Percentiles rank a stretch among this genome's conserved stretches.
Conservation (phyloP, 2,329 filamentous ascomycete species). For the Trichoderma koningii region DNA sequence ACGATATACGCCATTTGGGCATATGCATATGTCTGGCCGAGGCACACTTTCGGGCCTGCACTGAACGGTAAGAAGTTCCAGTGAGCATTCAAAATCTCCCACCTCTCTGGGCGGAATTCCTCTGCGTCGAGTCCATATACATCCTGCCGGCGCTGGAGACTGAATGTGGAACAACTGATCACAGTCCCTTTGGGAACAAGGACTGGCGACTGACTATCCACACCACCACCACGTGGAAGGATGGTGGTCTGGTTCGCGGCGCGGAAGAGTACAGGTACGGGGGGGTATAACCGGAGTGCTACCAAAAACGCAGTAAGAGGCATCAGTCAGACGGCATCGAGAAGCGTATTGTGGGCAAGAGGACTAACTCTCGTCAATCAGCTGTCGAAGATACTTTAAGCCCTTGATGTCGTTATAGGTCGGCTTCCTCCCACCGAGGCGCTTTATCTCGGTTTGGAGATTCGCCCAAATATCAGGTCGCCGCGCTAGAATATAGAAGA, state of each 20-base stretch:
- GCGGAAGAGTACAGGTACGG: background rate
- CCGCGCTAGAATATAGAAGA: background rate
- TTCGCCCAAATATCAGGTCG: slow-evolving; percentile 9
- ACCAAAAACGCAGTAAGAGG: no score
- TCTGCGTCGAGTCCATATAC: background rate
- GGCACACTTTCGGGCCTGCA: background rate
- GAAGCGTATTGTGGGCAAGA: background rate
- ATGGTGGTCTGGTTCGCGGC: background rate
- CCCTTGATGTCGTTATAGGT: background rate
- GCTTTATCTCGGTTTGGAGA: background rate
- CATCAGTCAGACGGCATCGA: background rate
- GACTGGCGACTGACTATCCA: background rate
- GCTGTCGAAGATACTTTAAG: slow-evolving; percentile 1
- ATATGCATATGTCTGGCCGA: slow-evolving; percentile 5
- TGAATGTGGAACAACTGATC: slow-evolving; percentile 2
- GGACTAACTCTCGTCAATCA: slow-evolving; percentile 11
- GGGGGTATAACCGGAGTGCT: background rate
- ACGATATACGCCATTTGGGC: background rate
- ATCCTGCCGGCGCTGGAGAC: background rate
- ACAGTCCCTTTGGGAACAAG: slow-evolving; percentile 4
- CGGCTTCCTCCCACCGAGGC: background rate
- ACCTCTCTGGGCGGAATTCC: background rate
- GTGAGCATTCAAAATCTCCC: background rate
- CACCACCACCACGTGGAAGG: background rate
- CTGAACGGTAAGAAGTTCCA: slow-evolving; percentile 11